Percentiles rank a stretch among this genome's conserved stretches.
Evolutionary conservation across 768 basidiomycete species (phyloP).

Genomic region (Nidula microcarpa): DNA sequence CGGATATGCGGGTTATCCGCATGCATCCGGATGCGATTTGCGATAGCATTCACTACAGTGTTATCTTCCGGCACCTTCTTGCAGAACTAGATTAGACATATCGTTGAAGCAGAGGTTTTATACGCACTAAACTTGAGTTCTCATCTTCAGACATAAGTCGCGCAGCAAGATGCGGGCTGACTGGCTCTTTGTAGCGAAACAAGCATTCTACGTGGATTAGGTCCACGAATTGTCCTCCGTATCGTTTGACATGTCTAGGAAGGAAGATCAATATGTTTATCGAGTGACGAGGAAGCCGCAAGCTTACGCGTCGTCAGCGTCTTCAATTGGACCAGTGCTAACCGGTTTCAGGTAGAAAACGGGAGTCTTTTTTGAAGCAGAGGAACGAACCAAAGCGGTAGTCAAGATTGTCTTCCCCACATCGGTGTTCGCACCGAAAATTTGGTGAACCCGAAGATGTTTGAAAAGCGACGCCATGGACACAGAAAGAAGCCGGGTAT

Average conservation of each 20-base stretch:
- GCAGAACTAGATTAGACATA: not conserved
- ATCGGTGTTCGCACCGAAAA: conserved; percentile 95
- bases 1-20: conserved; percentile 26
- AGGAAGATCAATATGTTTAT: not conserved
- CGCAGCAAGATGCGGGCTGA: conserved; percentile 91
- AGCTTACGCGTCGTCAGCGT: conserved; percentile 82
- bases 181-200: conserved; percentile 82
- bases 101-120: not conserved
- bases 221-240: conserved; percentile 34
- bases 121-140: conserved; percentile 22
- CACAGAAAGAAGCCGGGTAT: not conserved
- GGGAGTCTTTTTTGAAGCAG: conserved; percentile 47
- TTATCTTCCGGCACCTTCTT: conserved; percentile 32
- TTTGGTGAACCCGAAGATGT: conserved; percentile 81
- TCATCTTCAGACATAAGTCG: conserved; percentile 34
- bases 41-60: conserved; percentile 62
- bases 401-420: conserved; percentile 94
- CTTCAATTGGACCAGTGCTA: conserved; percentile 76
- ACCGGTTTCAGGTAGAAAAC: conserved; percentile 86
- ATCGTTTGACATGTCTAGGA: conserved; percentile 63
- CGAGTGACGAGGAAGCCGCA: not conserved
- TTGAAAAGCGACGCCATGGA: conserved; percentile 81
- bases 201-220: conserved; percentile 66
- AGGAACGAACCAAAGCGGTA: conserved; percentile 77
- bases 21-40: conserved; percentile 55